Evolutionary conservation across 257 asterid genomes (phyloP), one percentile per base, ranked within the genome.

Genomic region (Craterostigma plantagineum): DNA sequence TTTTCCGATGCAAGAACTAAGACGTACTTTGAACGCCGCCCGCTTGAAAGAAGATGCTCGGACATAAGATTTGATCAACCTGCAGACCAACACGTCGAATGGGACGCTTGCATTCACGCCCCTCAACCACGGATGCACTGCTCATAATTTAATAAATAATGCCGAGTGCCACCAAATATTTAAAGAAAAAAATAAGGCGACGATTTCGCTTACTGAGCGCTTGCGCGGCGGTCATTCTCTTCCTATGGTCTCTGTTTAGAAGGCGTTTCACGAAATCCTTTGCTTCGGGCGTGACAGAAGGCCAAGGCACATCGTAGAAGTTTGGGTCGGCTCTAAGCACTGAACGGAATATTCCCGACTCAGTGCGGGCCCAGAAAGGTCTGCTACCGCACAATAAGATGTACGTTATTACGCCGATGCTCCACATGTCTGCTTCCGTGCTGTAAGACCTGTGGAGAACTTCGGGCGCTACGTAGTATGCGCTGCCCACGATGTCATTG

Each of bases 281-380:
- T 62, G 63, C 98, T 64, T 82, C 86, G 18, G 82, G 49, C 1
- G 95, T 69, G 5, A 87, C 90, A 3, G 73, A 50, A 3, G 95
- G 92, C 98, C 98, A 87, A 11, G 98, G 98, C 1, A 90, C 63
- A 46, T 79, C 98, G 48, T 71, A 68, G 60, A 82, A 82, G 62
- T 87, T 87, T 56, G 98, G 98, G 70, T 87, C 98, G 38, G 97
- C 94, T 52, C 97, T 67, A 23, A 81, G 67, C 45, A 86, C 97
- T 0, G 97, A 86, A 18, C 97, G 98, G 16, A 87, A 87, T 33
- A 87, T 87, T 42, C 98, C 98, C 0, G 98, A 87, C 62, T 87
- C 98, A 2, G 98, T 82, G 51, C 95, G 95, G 15, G 98, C 98
- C 95, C 93, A 87, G 48, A 87, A 87, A 46, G 98, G 98, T 38